Percentiles rank a stretch among this genome's conserved stretches.
Conservation (phyloP, 1,284 basidiomycete species). For the Inonotus hispidus region DNA sequence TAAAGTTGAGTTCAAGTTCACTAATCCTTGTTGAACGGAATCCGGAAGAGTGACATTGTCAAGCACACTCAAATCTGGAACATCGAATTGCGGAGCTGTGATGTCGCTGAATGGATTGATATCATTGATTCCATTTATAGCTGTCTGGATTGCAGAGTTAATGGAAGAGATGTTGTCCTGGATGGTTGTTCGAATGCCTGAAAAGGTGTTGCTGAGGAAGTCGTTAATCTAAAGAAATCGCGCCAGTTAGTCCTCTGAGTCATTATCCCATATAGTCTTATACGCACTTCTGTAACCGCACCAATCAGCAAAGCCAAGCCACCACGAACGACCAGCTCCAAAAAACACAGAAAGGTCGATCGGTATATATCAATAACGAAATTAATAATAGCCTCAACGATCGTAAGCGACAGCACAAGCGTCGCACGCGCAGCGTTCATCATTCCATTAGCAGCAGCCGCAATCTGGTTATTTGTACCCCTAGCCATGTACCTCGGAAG, state of each 20-base stretch:
- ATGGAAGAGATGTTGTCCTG: slow-evolving; percentile 65
- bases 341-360: slow-evolving; percentile 86
- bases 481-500: slow-evolving; percentile 85
- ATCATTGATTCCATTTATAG: slow-evolving; percentile 66
- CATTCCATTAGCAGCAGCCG: slow-evolving; percentile 71
- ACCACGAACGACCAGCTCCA: slow-evolving; percentile 85
- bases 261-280: background rate
- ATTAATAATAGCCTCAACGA: slow-evolving; percentile 83
- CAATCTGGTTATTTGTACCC: slow-evolving; percentile 76
- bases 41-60: slow-evolving; percentile 79
- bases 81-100: slow-evolving; percentile 59
- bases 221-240: slow-evolving; percentile 54
- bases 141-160: slow-evolving; percentile 63
- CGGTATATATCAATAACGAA: slow-evolving; percentile 92
- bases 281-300: slow-evolving; percentile 72
- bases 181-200: slow-evolving; percentile 57
- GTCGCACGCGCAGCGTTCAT: slow-evolving; percentile 72
- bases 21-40: slow-evolving; percentile 70
- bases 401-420: slow-evolving; percentile 68
- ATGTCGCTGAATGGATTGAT: slow-evolving; percentile 66
- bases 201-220: slow-evolving; percentile 58
- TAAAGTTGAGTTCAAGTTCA: slow-evolving; percentile 75
- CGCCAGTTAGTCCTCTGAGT: slow-evolving; percentile 6
- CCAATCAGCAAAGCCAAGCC: slow-evolving; percentile 74
- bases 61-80: slow-evolving; percentile 68